These are phyloP conservation scores for Musa beccarii DNA, from an alignment of 176 grass and related monocot species.

Conservation along the genomic window DNA sequence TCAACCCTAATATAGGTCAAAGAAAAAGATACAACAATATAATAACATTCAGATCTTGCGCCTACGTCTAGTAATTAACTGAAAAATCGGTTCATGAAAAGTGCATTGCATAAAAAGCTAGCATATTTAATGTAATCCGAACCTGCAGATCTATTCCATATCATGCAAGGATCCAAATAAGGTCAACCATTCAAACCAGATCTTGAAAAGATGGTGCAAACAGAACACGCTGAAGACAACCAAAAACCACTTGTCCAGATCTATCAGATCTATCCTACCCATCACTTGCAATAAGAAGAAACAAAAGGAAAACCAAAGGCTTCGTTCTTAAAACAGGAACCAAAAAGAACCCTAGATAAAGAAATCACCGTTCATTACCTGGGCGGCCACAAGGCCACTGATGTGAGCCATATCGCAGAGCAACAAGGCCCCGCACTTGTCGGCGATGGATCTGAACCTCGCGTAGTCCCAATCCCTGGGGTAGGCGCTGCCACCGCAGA, in stretches of 20 bases:
- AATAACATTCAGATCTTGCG: no score
- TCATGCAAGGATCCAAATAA: not conserved
- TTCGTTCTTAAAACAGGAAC: not conserved
- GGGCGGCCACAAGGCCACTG: conserved; percentile 77
- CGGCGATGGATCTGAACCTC: conserved; percentile 66
- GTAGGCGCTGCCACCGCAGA: conserved; percentile 92
- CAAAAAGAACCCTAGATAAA: not conserved
- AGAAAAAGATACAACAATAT: no score
- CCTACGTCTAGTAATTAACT: not conserved
- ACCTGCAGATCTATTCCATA: not conserved
- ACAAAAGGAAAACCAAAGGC: not conserved
- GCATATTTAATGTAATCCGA: not conserved
- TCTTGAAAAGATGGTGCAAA: not conserved
- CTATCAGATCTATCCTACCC: not conserved
- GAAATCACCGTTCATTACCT: conserved; percentile 35
- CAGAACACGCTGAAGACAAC: not conserved
- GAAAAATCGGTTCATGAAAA: not conserved
- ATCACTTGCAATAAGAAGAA: not conserved
- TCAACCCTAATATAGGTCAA: no score
- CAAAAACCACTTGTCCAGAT: not conserved
- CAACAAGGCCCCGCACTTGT: conserved; percentile 81
- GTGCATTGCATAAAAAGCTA: no score
- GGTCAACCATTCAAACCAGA: not conserved
- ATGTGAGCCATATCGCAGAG: conserved; percentile 99
- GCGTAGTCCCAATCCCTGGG: conserved; percentile 98